Evolutionary conservation across 2,329 filamentous ascomycete genomes (phyloP).

Genomic region (Phyllosticta capitalensis): DNA sequence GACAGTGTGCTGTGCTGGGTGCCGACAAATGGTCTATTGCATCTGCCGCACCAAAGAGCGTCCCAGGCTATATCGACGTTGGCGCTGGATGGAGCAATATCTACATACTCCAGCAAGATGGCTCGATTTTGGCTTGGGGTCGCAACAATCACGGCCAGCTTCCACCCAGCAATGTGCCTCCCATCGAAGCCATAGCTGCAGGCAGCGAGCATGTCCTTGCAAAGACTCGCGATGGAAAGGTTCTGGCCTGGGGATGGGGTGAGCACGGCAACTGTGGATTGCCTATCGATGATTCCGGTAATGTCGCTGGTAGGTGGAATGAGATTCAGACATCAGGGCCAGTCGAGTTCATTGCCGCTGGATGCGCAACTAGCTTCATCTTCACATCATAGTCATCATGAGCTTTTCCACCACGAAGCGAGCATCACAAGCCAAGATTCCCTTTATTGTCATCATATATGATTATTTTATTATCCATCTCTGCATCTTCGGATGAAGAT

Average conservation of each 20-base stretch:
- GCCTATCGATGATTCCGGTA: constrained; percentile 46
- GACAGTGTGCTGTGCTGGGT: constrained; percentile 59
- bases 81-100: constrained; percentile 75
- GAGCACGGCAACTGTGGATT: constrained; percentile 95
- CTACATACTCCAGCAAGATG: constrained; percentile 56
- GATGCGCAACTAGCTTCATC: constrained; percentile 88
- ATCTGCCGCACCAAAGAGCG: constrained; percentile 44
- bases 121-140: constrained; percentile 64
- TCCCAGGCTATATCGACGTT: constrained; percentile 56
- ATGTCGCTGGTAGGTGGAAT: constrained; percentile 62
- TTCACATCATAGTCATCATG: neutral
- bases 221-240: constrained; percentile 52
- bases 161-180: constrained; percentile 52
- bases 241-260: constrained; percentile 90
- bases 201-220: constrained; percentile 88
- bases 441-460: too few species aligned
- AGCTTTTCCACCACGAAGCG: neutral
- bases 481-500: too few species aligned
- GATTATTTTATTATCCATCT: too few species aligned
- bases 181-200: constrained; percentile 55
- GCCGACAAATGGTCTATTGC: constrained; percentile 62
- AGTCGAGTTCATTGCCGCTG: constrained; percentile 62
- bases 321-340: constrained; percentile 47
- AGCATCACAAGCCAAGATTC: neutral
- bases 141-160: constrained; percentile 79